Conservation (phyloP, 495 filamentous ascomycete species). For the Hypoxylon subgilvum region DNA sequence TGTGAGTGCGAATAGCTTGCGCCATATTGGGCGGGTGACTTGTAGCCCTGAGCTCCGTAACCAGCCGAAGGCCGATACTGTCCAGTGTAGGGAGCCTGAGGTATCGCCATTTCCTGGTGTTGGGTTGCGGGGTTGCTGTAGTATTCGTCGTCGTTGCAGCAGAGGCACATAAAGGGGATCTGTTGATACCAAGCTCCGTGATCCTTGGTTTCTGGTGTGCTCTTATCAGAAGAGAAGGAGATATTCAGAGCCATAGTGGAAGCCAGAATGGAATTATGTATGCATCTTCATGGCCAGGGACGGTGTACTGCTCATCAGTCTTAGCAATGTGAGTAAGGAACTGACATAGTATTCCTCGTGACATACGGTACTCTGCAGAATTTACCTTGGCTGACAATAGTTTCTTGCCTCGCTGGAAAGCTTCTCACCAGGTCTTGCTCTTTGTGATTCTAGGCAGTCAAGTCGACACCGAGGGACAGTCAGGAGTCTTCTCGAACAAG, state of each 20-base stretch:
- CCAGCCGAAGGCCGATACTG: constrained; percentile 4
- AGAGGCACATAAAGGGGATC: constrained; percentile 12
- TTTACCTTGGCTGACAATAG: no score
- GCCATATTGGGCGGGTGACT: constrained; percentile 10
- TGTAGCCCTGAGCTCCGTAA: constrained; percentile 12
- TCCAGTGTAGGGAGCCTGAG: neutral
- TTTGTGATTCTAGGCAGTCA: no score
- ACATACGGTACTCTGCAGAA: no score
- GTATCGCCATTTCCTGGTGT: neutral
- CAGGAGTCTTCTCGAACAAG: no score
- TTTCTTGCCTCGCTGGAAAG: no score
- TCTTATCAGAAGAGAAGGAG: neutral
- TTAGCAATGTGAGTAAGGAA: neutral
- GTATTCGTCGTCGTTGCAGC: constrained; percentile 2
- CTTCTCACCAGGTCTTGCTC: no score
- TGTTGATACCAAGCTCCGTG: neutral
- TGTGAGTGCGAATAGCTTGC: neutral
- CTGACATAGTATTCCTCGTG: no score
- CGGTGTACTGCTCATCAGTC: neutral
- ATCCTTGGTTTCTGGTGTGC: neutral
- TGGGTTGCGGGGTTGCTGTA: neutral
- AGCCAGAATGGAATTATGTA: neutral
- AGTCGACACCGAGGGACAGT: no score
- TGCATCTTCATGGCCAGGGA: neutral
- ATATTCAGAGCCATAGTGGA: constrained; percentile 24